A percentile compares a stretch with the other conserved stretches of the same genome.
phyloP scores from a whole-genome alignment of 108 stramenopile genomes.

The Hondaea fermentalgiana region DNA sequence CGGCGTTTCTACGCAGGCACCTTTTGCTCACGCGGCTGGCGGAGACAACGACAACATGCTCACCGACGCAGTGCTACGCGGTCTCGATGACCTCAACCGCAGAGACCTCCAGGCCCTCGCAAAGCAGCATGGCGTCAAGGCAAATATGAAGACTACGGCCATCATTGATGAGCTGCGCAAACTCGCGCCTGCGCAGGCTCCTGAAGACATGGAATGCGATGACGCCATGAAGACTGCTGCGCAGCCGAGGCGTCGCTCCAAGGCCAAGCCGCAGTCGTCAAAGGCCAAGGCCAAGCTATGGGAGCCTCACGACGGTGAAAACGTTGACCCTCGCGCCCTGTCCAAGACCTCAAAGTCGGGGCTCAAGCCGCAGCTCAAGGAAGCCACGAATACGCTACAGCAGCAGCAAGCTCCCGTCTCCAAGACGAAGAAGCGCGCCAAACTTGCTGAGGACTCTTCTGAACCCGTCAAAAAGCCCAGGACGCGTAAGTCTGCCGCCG shows the following conservation, averaged over 20 bases:
- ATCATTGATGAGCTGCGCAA: not conserved
- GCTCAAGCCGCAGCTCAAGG: not conserved
- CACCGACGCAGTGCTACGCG: not conserved
- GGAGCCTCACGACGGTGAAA: not conserved
- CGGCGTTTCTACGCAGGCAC: not conserved
- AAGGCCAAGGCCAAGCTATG: not conserved
- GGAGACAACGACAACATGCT: not conserved
- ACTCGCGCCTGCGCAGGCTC: not conserved
- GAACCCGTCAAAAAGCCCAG: not conserved
- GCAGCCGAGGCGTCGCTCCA: not conserved
- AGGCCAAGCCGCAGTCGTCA: not conserved
- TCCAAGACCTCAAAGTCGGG: not conserved
- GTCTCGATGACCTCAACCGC: not conserved
- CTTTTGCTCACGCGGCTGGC: not conserved
- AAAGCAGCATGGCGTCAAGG: not conserved
- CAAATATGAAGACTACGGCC: not conserved
- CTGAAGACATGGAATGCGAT: not conserved
- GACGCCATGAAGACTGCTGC: not conserved
- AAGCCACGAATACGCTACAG: not conserved
- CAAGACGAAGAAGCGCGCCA: not conserved
- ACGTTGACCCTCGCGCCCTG: not conserved
- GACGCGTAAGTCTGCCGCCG: not conserved
- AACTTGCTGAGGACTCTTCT: not conserved
- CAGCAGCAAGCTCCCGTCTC: not conserved
- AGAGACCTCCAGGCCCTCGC: slow-evolving; percentile 3